phyloP scores from a whole-genome alignment of 192 early-diverging fungal species.

The Coemansia sp. region DNA sequence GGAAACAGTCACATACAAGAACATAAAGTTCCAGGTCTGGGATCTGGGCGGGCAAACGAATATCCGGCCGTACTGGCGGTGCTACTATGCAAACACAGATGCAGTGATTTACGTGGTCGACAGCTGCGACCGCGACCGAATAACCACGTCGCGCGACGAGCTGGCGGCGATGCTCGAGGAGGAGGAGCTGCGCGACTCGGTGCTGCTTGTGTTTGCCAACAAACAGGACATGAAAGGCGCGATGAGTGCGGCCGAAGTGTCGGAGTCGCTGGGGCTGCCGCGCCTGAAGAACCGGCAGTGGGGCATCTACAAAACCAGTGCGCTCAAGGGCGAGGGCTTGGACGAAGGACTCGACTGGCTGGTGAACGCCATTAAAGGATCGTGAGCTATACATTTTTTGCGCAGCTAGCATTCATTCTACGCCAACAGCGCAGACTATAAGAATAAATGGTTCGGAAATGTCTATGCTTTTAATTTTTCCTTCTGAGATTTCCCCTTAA shows the following conservation, averaged over 20 bases:
- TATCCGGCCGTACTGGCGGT: constrained; percentile 96
- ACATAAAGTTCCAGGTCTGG: constrained; percentile 99
- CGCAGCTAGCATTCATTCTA: not conserved
- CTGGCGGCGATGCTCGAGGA: constrained; percentile 92
- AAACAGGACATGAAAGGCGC: constrained; percentile 98
- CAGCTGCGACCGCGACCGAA: constrained; percentile 85
- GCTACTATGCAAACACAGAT: constrained; percentile 99
- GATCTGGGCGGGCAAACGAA: constrained; percentile 90
- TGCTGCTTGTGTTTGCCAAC: constrained; percentile 93
- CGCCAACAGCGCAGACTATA: not conserved
- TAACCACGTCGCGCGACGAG: constrained; percentile 85
- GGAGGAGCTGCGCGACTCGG: constrained; percentile 86
- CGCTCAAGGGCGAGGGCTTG: constrained; percentile 91
- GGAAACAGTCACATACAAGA: constrained; percentile 93
- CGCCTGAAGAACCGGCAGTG: constrained; percentile 87
- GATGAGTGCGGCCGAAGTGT: constrained; percentile 85
- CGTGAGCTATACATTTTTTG: not conserved
- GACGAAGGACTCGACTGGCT: constrained; percentile 92
- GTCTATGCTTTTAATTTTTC: too few relatives aligned
- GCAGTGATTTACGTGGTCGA: constrained; percentile 98
- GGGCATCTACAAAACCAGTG: constrained; percentile 92
- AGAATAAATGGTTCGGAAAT: too few relatives aligned
- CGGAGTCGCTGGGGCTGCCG: constrained; percentile 79
- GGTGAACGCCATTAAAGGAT: constrained; percentile 44
- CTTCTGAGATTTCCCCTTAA: too few relatives aligned